A percentile compares a stretch with the other conserved stretches of the same genome.
Conservation (phyloP, 768 basidiomycete genomes). For the Termitomyces sp. region DNA sequence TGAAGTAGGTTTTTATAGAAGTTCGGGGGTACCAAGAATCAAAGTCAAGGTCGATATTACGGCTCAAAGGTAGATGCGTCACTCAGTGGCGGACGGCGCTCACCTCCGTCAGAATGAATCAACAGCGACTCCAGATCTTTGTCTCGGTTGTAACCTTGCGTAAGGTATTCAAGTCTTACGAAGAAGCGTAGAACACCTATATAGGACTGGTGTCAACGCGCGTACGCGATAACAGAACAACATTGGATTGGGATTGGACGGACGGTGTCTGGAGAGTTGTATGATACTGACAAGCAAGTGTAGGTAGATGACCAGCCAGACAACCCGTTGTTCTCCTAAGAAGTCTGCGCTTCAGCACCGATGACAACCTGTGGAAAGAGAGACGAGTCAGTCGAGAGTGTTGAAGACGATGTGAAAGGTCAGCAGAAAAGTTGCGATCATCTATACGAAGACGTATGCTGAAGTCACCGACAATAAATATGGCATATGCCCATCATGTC, state of each 20-base stretch:
- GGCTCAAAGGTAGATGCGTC: too few relatives aligned
- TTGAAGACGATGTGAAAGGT: slow-evolving; percentile 14
- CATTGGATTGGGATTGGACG: slow-evolving; percentile 8
- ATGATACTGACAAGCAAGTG: slow-evolving; percentile 12
- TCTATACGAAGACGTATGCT: slow-evolving; percentile 15
- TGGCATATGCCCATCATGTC: slow-evolving; percentile 45
- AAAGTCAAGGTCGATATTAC: neutral
- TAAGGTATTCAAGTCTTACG: neutral
- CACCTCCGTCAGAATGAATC: neutral
- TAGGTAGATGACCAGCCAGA: slow-evolving; percentile 7
- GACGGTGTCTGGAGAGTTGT: slow-evolving; percentile 1
- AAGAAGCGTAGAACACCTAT: slow-evolving; percentile 4
- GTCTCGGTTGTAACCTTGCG: neutral
- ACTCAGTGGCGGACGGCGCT: neutral
- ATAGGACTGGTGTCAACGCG: slow-evolving; percentile 11
- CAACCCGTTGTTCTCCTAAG: neutral
- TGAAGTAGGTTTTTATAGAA: too few relatives aligned
- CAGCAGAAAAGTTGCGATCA: slow-evolving; percentile 53
- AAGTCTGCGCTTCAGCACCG: neutral
- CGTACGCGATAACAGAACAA: slow-evolving; percentile 2
- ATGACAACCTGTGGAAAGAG: neutral
- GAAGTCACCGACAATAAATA: slow-evolving; percentile 75
- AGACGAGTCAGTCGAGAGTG: neutral
- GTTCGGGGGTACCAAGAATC: neutral
- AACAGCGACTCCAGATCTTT: neutral